Evolutionary conservation across 345 rosid species (phyloP).

Genomic region (Citrus trifoliata): DNA sequence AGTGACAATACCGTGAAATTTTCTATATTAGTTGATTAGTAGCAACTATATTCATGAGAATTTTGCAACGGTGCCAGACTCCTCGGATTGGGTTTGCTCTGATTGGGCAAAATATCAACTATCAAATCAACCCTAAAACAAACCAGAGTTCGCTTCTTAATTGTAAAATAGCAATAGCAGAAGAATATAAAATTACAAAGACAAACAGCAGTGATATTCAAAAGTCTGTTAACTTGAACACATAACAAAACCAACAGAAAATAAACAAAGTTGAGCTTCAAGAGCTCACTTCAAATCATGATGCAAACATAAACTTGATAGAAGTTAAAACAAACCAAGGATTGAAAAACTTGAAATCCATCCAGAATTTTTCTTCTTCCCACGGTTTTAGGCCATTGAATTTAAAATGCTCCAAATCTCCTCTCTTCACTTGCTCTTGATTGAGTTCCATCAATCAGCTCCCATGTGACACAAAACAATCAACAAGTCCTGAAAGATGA

Average conservation of each 20-base stretch:
- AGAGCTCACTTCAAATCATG: conserved; percentile 30
- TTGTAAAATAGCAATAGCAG: conserved; percentile 26
- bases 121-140: conserved; percentile 9
- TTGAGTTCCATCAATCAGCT: conserved; percentile 17
- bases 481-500: conserved; percentile 21
- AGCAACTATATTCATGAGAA: conserved; percentile 11
- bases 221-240: conserved; percentile 18
- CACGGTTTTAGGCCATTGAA: conserved; percentile 44
- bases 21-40: conserved; percentile 14
- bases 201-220: conserved; percentile 13
- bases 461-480: not conserved
- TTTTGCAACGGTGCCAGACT: conserved; percentile 9
- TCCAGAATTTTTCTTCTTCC: conserved; percentile 39
- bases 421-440: conserved; percentile 16
- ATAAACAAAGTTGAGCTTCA: conserved; percentile 27
- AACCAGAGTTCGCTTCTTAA: conserved; percentile 16
- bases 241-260: conserved; percentile 20
- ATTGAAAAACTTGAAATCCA: conserved; percentile 43
- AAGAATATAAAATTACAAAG: not conserved
- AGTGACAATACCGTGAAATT: not conserved
- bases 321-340: conserved; percentile 39
- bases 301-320: conserved; percentile 14
- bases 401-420: conserved; percentile 31
- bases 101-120: conserved; percentile 15
- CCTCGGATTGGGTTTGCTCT: conserved; percentile 20